Evolutionary conservation across 305 asterid genomes (phyloP), one percentile per base, ranked within the genome.

Genomic region (Solanum chacoense): DNA sequence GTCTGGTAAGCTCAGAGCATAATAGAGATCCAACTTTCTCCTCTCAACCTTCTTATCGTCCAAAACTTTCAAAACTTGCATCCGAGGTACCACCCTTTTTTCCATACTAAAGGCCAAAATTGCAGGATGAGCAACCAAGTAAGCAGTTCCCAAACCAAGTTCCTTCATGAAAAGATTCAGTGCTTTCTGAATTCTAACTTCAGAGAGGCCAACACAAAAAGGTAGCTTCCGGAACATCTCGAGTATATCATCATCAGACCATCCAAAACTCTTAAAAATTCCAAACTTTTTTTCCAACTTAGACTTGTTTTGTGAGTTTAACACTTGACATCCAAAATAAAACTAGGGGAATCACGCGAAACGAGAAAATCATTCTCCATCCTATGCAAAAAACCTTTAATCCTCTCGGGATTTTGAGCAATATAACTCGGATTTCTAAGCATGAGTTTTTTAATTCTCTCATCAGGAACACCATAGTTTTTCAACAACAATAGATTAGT

Each of bases 241-340:
- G 18, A 24, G 28, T 65, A 81, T 20, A 22, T 79, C 55, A 7
- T 55, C 32, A 50, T 89, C 67, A 71, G 50, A 65, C 91, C 88
- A 89, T 55, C 91, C 89, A 40, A 78, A 80, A 37, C 88, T 87
- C 78, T 42, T 87, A 11, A 89, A 87, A 11, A 83, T 36, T 74
- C 50, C 88, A 22, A 88, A 14, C n/a, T 88, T 88, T 40, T 5
- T 88, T 13, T 85, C 88, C 24, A 67, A 36, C 34, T 18, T 77
- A 18, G 87, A 76, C 55, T 65, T 28, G 7, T 20, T 85, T 36
- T 5, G 18, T 7, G 79, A 7, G n/a, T 50, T 2, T 3, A 86
- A 59, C 7, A 11, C 72, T 20, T n/a, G n/a, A 20, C 87, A 78
- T 10, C 38, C 84, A n/a, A 18, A 22, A 10, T 59, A 67, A 86